These are phyloP conservation scores for Geotrichum histeridarum DNA, from an alignment of 1,139 yeast genomes.

Conservation along the genomic window DNA sequence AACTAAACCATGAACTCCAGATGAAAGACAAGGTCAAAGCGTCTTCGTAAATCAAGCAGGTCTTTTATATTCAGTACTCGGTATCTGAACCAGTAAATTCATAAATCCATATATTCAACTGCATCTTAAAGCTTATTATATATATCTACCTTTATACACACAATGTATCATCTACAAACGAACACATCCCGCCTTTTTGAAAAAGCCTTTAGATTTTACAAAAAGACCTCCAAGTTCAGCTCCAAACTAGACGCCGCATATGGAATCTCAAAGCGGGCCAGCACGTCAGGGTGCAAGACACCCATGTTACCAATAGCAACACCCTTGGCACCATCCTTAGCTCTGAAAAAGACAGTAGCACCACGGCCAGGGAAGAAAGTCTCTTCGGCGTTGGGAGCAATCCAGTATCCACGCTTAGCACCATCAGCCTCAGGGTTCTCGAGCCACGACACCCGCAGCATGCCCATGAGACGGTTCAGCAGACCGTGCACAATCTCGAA, in stretches of 20 bases:
- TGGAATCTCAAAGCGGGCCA: conserved; percentile 81
- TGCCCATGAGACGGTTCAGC: conserved; percentile 92
- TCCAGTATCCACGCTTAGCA: conserved; percentile 58
- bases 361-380: conserved; percentile 98
- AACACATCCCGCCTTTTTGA: no score
- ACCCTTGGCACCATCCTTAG: conserved; percentile 42
- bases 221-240: conserved; percentile 79
- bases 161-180: no score
- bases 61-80: no score
- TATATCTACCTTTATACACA: no score
- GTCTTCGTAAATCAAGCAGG: no score
- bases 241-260: conserved; percentile 85
- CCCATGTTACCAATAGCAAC: conserved; percentile 73
- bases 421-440: conserved; percentile 40
- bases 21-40: no score
- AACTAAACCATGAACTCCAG: no score
- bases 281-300: conserved; percentile 92
- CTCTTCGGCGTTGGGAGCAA: conserved; percentile 40
- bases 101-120: no score
- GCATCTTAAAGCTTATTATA: no score
- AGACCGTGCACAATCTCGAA: conserved; percentile 93
- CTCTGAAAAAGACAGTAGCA: conserved; percentile 74
- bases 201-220: conserved; percentile 37
- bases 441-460: conserved; percentile 84
- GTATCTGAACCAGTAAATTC: no score